phyloP scores from a whole-genome alignment of 1,139 yeast genomes.

The Zygoascus meyerae region DNA sequence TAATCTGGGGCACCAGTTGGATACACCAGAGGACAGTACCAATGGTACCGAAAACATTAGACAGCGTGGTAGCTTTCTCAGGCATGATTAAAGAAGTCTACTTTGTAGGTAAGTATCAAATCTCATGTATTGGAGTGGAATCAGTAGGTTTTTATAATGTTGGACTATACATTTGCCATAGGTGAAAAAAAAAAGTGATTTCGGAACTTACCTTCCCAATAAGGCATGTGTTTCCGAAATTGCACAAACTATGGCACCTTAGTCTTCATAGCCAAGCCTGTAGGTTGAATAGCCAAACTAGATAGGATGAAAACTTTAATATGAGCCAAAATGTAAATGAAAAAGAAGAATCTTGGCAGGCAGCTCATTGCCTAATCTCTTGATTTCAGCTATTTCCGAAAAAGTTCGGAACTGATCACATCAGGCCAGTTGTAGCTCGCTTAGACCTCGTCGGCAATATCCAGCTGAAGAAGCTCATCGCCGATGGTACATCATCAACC shows the following conservation, averaged over 20 bases:
- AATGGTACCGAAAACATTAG: constrained; percentile 77
- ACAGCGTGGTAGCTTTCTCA: constrained; percentile 36
- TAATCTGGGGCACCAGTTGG: constrained; percentile 80
- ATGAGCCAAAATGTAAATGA: too few species aligned
- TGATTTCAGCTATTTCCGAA: too few species aligned
- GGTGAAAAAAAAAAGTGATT: constrained; percentile 1
- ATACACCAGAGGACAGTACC: constrained; percentile 92
- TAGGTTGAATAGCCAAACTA: too few species aligned
- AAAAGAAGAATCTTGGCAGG: neutral
- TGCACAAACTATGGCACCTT: too few species aligned
- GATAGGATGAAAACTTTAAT: too few species aligned
- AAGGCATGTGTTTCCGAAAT: neutral
- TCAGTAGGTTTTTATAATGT: neutral
- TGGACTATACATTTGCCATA: neutral
- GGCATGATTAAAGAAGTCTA: neutral
- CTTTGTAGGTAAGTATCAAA: too few species aligned
- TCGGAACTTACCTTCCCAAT: constrained; percentile 1
- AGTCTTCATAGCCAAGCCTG: too few species aligned
- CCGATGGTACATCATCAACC: too few species aligned
- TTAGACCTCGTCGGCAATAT: too few species aligned
- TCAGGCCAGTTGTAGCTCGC: neutral
- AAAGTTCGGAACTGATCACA: too few species aligned
- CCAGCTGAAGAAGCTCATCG: too few species aligned
- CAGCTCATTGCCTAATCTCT: too few species aligned
- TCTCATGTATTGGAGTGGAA: neutral